These are phyloP conservation scores for Exobasidium rhododendri DNA, from an alignment of 1,284 basidiomycete genomes.

Conservation along the genomic window DNA sequence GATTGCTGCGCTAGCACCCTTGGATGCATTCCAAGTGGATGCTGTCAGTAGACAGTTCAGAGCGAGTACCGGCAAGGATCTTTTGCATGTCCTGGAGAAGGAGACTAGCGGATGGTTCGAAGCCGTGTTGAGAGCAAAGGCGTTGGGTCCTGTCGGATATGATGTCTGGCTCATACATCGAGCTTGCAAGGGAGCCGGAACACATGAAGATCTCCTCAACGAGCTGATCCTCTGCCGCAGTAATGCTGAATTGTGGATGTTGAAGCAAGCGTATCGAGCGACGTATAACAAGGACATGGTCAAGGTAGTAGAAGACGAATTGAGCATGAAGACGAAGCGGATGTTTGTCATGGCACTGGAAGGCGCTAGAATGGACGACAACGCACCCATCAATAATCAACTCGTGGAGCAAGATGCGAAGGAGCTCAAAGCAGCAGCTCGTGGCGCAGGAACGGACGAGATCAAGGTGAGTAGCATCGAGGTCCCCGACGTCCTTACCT, in stretches of 20 bases:
- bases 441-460: slow-evolving; percentile 43
- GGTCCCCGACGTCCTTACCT: not conserved
- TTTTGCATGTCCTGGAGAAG: slow-evolving; percentile 45
- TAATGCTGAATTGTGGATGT: slow-evolving; percentile 45
- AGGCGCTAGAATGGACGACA: slow-evolving; percentile 42
- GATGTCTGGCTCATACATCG: slow-evolving; percentile 50
- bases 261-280: slow-evolving; percentile 48
- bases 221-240: slow-evolving; percentile 48
- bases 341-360: slow-evolving; percentile 48
- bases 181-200: slow-evolving; percentile 49
- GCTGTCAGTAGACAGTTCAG: slow-evolving; percentile 44
- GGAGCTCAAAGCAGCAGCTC: slow-evolving; percentile 26
- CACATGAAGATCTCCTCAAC: slow-evolving; percentile 52
- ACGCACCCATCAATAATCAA: slow-evolving; percentile 29
- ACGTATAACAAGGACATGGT: slow-evolving; percentile 45
- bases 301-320: slow-evolving; percentile 49
- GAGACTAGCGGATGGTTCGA: slow-evolving; percentile 53
- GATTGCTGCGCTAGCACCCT: slow-evolving; percentile 38
- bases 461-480: slow-evolving; percentile 23
- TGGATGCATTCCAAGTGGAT: slow-evolving; percentile 46
- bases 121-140: slow-evolving; percentile 35
- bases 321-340: slow-evolving; percentile 52
- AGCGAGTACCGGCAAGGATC: slow-evolving; percentile 45
- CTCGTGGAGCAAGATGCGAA: slow-evolving; percentile 32
- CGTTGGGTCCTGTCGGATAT: slow-evolving; percentile 44